Percentiles rank a stretch among this genome's conserved stretches.
phyloP scores from a whole-genome alignment of 1,284 basidiomycete genomes.

The Ceratobasidium sp. region DNA sequence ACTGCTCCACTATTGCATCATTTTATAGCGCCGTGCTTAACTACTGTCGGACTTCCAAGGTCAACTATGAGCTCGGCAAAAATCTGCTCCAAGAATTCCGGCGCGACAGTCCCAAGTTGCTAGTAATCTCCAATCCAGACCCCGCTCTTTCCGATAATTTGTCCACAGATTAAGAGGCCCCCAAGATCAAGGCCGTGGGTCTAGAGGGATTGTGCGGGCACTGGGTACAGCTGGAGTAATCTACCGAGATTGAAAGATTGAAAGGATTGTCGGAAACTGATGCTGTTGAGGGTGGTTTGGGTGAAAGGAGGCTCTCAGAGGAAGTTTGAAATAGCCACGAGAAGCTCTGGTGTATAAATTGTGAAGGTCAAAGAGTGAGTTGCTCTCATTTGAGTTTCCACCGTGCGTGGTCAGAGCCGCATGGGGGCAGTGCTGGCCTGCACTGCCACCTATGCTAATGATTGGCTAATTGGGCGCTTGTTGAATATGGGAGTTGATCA shows the following conservation, averaged over 20 bases:
- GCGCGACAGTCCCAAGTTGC: slow-evolving; percentile 31
- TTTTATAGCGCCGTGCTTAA: slow-evolving; percentile 26
- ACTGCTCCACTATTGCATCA: neutral
- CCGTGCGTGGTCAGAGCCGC: no score
- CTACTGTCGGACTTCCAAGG: slow-evolving; percentile 21
- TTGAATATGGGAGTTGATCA: neutral
- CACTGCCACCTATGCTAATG: neutral
- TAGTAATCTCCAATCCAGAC: slow-evolving; percentile 21
- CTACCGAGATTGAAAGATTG: slow-evolving; percentile 20
- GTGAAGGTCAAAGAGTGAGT: no score
- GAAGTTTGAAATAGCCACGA: no score
- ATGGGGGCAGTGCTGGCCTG: neutral
- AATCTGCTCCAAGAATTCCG: slow-evolving; percentile 24
- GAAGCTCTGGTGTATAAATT: no score
- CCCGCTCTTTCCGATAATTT: neutral
- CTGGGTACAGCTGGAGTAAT: slow-evolving; percentile 37
- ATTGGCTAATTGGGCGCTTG: neutral
- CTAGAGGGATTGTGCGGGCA: slow-evolving; percentile 34
- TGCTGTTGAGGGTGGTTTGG: neutral
- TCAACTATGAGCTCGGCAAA: slow-evolving; percentile 31
- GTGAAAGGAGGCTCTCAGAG: no score
- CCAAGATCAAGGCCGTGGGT: neutral
- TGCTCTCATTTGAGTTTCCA: no score
- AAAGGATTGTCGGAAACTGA: slow-evolving; percentile 41
- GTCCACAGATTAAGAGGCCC: neutral